These are phyloP conservation scores for Neurospora sp. DNA, from an alignment of 495 filamentous ascomycete species.

Conservation along the genomic window DNA sequence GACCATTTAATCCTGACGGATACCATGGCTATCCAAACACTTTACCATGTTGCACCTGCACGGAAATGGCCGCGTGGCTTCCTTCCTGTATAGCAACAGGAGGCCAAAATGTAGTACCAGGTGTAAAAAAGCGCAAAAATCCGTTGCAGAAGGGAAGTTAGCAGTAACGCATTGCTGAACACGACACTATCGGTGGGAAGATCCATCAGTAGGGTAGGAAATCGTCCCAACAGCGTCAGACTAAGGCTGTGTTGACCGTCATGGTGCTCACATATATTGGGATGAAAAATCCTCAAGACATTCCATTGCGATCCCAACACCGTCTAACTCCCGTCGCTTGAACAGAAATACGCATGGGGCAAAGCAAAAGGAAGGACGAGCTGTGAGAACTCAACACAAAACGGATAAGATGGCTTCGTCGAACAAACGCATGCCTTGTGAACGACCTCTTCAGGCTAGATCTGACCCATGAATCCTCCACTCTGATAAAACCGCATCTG, in stretches of 20 bases:
- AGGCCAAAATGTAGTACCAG: not conserved
- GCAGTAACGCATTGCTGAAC: not conserved
- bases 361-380: not conserved
- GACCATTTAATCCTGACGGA: too few species aligned
- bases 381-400: not conserved
- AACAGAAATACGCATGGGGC: not conserved
- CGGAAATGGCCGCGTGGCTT: too few species aligned
- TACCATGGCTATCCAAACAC: too few species aligned
- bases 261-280: not conserved
- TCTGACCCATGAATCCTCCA: slow-evolving; percentile 39
- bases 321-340: not conserved
- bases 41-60: too few species aligned
- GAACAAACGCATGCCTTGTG: not conserved
- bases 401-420: not conserved
- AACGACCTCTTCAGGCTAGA: not conserved
- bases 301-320: not conserved
- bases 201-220: not conserved
- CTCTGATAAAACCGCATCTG: slow-evolving; percentile 60
- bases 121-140: too few species aligned
- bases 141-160: not conserved
- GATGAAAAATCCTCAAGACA: not conserved
- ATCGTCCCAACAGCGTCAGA: not conserved
- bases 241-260: not conserved
- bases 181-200: not conserved
- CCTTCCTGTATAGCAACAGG: too few species aligned